Conservation (phyloP, 495 filamentous ascomycete species). For the Xylaria venustula region DNA sequence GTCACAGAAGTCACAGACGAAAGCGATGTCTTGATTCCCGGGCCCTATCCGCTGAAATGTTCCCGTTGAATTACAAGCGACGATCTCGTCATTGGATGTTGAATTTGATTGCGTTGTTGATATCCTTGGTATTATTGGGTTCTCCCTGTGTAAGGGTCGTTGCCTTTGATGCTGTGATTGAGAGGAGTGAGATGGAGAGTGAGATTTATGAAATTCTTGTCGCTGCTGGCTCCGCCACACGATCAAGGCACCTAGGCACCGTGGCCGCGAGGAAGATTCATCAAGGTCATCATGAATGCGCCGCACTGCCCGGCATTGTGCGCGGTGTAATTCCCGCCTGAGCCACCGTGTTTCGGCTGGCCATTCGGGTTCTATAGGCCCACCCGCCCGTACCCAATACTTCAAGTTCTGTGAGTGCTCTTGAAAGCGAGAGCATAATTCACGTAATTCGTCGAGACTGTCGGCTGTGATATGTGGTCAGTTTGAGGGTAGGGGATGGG, state of each 20-base stretch:
- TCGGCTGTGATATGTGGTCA: conserved; percentile 28
- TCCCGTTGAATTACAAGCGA: conserved; percentile 14
- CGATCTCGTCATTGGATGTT: conserved; percentile 4
- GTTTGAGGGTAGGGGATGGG: background rate
- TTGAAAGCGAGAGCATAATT: conserved; percentile 36
- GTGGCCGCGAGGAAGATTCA: conserved; percentile 10
- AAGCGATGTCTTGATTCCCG: conserved; percentile 37
- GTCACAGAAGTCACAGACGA: conserved; percentile 52
- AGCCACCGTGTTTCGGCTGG: conserved; percentile 40
- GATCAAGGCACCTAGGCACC: conserved; percentile 46
- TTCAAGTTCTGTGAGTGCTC: conserved; percentile 40
- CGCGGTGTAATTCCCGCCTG: conserved; percentile 41
- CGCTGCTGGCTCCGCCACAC: conserved; percentile 39
- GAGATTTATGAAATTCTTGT: background rate
- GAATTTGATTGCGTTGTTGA: background rate
- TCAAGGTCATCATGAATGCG: conserved; percentile 44
- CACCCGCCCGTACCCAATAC: conserved; percentile 43
- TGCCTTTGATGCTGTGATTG: background rate
- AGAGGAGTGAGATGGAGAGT: background rate
- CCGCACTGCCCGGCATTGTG: conserved; percentile 46
- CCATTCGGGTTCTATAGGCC: conserved; percentile 46
- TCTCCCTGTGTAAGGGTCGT: background rate
- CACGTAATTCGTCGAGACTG: conserved; percentile 42
- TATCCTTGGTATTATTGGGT: background rate
- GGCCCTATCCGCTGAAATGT: conserved; percentile 36